Conservation (phyloP, 1,139 yeast species). For the Debaryomyces fabryi region DNA sequence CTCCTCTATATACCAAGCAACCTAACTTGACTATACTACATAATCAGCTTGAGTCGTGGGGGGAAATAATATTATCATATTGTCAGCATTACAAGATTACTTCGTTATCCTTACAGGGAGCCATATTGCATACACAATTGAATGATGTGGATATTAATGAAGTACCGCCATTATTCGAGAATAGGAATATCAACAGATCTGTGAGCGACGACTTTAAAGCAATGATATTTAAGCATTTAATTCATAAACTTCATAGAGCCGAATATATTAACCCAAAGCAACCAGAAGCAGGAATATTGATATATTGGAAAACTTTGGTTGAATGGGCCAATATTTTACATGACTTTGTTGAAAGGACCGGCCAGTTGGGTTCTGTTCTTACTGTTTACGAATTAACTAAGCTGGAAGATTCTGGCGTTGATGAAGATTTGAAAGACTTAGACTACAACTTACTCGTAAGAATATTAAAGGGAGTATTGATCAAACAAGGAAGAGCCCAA, state of each 20-base stretch:
- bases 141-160: conserved; percentile 22
- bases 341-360: conserved; percentile 61
- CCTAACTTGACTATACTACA: conserved; percentile 78
- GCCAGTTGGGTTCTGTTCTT: conserved; percentile 75
- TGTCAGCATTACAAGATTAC: conserved; percentile 59
- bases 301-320: conserved; percentile 71
- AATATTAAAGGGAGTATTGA: conserved; percentile 58
- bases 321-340: conserved; percentile 73
- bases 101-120: conserved; percentile 37
- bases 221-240: conserved; percentile 61
- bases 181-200: conserved; percentile 50
- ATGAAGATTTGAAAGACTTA: conserved; percentile 63
- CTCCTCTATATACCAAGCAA: conserved; percentile 90
- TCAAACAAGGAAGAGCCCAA: conserved; percentile 69
- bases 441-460: conserved; percentile 59
- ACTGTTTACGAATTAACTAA: conserved; percentile 80
- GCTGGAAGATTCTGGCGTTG: conserved; percentile 60
- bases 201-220: conserved; percentile 58
- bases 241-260: conserved; percentile 52
- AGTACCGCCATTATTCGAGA: conserved; percentile 47
- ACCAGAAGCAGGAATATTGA: conserved; percentile 49
- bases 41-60: conserved; percentile 65
- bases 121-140: conserved; percentile 30
- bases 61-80: conserved; percentile 49
- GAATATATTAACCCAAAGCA: conserved; percentile 50